Base-by-base conservation (phyloP, 2,329 filamentous ascomycete genomes). In the Diaporthe ilicicola region DNA sequence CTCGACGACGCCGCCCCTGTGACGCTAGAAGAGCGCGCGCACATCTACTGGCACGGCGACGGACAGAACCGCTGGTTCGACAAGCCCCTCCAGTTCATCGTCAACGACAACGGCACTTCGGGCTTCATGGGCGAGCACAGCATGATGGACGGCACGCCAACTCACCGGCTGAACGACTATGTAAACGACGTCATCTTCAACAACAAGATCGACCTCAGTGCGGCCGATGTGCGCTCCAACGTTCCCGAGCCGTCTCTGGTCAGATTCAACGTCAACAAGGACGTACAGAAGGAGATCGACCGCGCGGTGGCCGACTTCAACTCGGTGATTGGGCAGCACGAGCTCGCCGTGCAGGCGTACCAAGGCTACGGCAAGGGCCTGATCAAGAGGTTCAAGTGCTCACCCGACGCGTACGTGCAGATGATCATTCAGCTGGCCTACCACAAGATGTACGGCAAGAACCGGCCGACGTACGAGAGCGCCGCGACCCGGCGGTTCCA, bases 131-230 rank as follows among this genome's bases (percentile, higher is more conserved):
- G 96, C 78, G 96, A 99, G 84, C 96, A 99, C 88, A 97, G 93
- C 77, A 98, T 99, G 96, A 99, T 99, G 97, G 96, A 99, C 80
- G 96, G 97, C 74, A 99, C 96, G 8, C 95, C 97, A 1, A 99
- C 97, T 2, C 96, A 98, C 84, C 92, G 97, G 54, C 88, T 99
- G 19, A 99, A 98, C 82, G 96, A 99, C 87, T 96, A 94, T 79
- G 89, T 97, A 79, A 97, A 95, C 85, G 91, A 93, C 80, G 89
- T 93, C 78, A 98, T 98, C 81, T 95, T 97, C 84, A 92, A 92
- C 84, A 95, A 97, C 85, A 97, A 96, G 81, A 90, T 99, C 71
- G 94, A 98, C 82, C 93, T 98, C 79, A 92, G 92, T 72, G 89
- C 94, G 80, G 88, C 94, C 9, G 84, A 85, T 46, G 83, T 97